phyloP scores from a whole-genome alignment of 1,284 basidiomycete species.

The Singerocomus inundabilis region DNA sequence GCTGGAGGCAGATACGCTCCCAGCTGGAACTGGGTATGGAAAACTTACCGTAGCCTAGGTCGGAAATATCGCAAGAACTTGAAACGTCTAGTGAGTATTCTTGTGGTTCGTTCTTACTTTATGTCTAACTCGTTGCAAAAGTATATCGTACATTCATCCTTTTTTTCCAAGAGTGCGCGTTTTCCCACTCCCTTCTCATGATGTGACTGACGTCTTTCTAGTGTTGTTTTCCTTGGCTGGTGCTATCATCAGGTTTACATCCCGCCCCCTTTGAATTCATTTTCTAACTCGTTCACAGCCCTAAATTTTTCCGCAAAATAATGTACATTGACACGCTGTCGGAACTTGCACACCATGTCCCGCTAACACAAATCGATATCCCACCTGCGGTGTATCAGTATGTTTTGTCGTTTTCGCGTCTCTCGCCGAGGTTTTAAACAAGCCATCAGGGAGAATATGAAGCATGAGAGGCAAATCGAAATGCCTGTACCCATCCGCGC shows the following conservation, averaged over 20 bases:
- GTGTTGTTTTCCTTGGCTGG: conserved; percentile 85
- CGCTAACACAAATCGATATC: conserved; percentile 82
- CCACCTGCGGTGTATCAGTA: conserved; percentile 79
- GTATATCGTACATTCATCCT: conserved; percentile 85
- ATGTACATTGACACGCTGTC: conserved; percentile 72
- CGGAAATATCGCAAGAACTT: conserved; percentile 86
- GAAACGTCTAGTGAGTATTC: conserved; percentile 63
- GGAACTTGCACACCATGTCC: conserved; percentile 70
- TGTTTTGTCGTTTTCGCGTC: conserved; percentile 16
- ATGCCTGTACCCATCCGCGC: conserved; percentile 59
- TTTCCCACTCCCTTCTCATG: not conserved
- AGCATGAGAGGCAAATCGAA: conserved; percentile 64
- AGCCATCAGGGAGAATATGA: conserved; percentile 62
- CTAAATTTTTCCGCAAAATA: conserved; percentile 86
- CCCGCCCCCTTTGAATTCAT: not conserved
- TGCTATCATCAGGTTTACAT: conserved; percentile 70
- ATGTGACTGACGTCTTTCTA: conserved; percentile 27
- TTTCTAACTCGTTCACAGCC: conserved; percentile 41
- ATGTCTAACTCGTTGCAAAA: conserved; percentile 29
- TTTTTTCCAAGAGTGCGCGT: conserved; percentile 78
- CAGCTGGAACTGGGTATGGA: conserved; percentile 89
- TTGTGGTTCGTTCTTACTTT: not conserved
- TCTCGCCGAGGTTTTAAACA: conserved; percentile 2
- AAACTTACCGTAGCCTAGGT: conserved; percentile 76
- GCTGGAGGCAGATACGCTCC: conserved; percentile 75